phyloP scores from a whole-genome alignment of 2,329 filamentous ascomycete genomes.

The Dryadomyces quercivorus region DNA sequence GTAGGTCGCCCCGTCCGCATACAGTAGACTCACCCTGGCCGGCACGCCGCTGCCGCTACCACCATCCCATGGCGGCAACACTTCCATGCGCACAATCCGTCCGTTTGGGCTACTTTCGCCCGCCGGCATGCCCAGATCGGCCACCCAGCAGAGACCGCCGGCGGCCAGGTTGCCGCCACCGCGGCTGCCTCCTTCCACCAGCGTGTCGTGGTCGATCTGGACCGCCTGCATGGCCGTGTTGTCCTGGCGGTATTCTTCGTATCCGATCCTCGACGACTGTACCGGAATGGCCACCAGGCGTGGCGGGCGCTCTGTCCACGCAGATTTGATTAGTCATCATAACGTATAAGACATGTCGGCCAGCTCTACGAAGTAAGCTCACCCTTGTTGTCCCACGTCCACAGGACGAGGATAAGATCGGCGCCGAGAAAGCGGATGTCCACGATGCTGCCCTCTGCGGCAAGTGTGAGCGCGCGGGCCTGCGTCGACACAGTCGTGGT shows the following conservation, averaged over 20 bases:
- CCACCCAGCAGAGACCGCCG: slow-evolving; percentile 8
- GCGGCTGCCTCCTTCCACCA: not conserved
- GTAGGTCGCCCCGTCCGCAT: slow-evolving; percentile 32
- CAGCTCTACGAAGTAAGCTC: not conserved
- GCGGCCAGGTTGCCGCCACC: not conserved
- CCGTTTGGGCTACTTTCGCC: not conserved
- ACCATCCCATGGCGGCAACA: slow-evolving; percentile 26
- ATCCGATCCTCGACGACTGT: slow-evolving; percentile 3
- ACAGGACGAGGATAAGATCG: slow-evolving; percentile 46
- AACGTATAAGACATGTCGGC: no score
- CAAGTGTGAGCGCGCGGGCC: slow-evolving; percentile 29
- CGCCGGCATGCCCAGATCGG: not conserved
- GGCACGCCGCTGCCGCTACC: slow-evolving; percentile 24
- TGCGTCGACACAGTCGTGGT: slow-evolving; percentile 31
- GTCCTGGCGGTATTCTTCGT: not conserved
- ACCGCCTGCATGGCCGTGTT: not conserved
- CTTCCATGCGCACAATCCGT: slow-evolving; percentile 32
- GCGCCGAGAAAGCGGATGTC: slow-evolving; percentile 61
- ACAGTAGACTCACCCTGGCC: slow-evolving; percentile 37
- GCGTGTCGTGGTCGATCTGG: not conserved
- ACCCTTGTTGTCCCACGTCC: slow-evolving; percentile 23
- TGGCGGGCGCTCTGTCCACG: slow-evolving; percentile 4
- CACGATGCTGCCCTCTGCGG: slow-evolving; percentile 28
- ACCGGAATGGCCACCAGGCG: slow-evolving; percentile 9
- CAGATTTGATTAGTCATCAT: not conserved